phyloP scores from a whole-genome alignment of 495 filamentous ascomycete species.

The Stereocaulon alpinum region DNA sequence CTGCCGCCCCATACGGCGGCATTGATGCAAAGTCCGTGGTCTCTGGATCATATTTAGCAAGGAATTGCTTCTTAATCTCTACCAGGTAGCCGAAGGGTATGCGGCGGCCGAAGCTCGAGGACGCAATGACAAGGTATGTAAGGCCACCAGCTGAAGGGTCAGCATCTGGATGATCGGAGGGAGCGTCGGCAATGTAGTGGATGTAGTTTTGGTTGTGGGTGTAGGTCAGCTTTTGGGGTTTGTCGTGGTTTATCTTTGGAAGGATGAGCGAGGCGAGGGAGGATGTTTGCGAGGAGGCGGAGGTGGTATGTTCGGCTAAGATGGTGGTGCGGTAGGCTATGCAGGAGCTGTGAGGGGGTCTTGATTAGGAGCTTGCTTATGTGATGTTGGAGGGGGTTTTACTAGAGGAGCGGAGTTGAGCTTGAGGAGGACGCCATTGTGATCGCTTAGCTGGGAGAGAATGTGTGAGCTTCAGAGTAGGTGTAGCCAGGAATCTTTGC shows the following conservation, averaged over 20 bases:
- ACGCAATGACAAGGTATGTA: slow-evolving; percentile 45
- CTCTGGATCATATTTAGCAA: slow-evolving; percentile 57
- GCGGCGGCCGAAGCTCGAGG: slow-evolving; percentile 65
- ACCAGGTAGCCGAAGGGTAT: slow-evolving; percentile 89
- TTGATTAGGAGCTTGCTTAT: not conserved
- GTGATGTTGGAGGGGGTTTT: not conserved
- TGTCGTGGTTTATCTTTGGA: slow-evolving; percentile 77
- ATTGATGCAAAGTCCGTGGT: slow-evolving; percentile 62
- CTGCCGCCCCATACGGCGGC: slow-evolving; percentile 80
- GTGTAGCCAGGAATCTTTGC: not conserved
- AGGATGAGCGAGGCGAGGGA: slow-evolving; percentile 87
- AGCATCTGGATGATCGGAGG: slow-evolving; percentile 39
- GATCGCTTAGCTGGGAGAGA: not conserved
- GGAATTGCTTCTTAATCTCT: slow-evolving; percentile 82
- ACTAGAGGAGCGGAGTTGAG: slow-evolving; percentile 25
- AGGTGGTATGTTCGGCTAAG: slow-evolving; percentile 77
- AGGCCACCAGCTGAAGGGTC: slow-evolving; percentile 23
- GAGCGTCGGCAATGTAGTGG: slow-evolving; percentile 86
- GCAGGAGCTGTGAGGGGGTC: slow-evolving; percentile 19
- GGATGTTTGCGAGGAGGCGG: slow-evolving; percentile 56
- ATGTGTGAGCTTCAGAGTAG: not conserved
- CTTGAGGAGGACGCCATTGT: slow-evolving; percentile 23
- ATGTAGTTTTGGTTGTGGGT: slow-evolving; percentile 84
- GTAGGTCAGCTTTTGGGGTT: slow-evolving; percentile 84
- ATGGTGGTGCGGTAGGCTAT: slow-evolving; percentile 54